These are phyloP conservation scores for Punica granatum DNA, from an alignment of 345 rosid species.

Conservation along the genomic window DNA sequence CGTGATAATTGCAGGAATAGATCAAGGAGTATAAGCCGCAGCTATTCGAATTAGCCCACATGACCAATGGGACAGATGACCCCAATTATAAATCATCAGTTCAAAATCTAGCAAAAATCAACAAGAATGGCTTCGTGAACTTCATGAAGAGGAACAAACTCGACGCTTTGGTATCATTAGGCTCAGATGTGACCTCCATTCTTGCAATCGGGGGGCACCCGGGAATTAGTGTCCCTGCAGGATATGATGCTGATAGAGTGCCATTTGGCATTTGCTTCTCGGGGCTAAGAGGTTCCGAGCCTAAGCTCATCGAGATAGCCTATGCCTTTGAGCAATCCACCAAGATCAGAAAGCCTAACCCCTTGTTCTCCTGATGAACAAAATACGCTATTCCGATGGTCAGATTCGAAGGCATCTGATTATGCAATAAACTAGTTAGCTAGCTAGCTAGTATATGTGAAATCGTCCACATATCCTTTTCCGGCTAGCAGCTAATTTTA, in stretches of 20 bases:
- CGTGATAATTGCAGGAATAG: conserved; percentile 11
- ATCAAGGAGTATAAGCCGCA: conserved; percentile 15
- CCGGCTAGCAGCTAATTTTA: too few relatives aligned
- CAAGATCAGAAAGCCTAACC: conserved; percentile 2
- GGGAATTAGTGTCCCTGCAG: conserved; percentile 22
- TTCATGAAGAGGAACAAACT: conserved; percentile 15
- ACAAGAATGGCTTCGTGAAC: conserved; percentile 21
- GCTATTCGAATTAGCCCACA: conserved; percentile 19
- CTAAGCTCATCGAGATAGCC: conserved; percentile 36
- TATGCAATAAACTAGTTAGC: too few relatives aligned
- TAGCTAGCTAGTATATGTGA: too few relatives aligned
- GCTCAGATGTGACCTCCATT: conserved; percentile 7
- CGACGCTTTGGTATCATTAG: conserved; percentile 20
- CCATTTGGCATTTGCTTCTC: conserved; percentile 32
- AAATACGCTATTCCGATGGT: background rate
- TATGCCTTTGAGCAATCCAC: conserved; percentile 23
- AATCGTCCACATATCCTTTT: too few relatives aligned
- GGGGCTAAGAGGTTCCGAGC: conserved; percentile 30
- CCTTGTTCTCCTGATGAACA: background rate
- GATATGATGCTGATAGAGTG: conserved; percentile 16
- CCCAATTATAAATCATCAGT: conserved; percentile 12
- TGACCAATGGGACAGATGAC: conserved; percentile 14
- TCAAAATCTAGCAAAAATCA: conserved; percentile 2
- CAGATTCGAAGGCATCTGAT: background rate
- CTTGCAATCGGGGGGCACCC: conserved; percentile 24